Conservation (phyloP, 768 basidiomycete genomes). For the Kwoniella sp. region DNA sequence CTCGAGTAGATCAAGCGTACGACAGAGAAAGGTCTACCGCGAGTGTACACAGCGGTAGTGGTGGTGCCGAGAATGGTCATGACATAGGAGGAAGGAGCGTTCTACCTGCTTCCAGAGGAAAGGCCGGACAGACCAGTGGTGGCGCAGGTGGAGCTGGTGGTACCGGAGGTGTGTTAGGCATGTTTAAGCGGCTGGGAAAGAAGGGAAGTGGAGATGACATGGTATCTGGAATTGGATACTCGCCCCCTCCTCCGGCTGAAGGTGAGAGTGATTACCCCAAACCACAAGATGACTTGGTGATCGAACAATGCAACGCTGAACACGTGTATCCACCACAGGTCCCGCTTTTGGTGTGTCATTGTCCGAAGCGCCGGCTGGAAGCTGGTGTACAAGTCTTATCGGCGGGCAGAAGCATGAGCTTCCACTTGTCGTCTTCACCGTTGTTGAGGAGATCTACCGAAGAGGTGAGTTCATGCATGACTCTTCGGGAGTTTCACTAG, state of each 20-base stretch:
- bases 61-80: neutral
- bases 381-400: constrained; percentile 44
- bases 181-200: constrained; percentile 33
- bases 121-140: neutral
- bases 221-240: neutral
- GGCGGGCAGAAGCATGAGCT: constrained; percentile 47
- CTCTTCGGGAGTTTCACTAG: neutral
- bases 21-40: constrained; percentile 18
- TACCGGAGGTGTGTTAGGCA: constrained; percentile 32
- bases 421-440: constrained; percentile 44
- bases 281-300: too few species aligned
- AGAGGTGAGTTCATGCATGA: constrained; percentile 32
- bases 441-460: constrained; percentile 51
- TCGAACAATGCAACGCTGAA: too few species aligned
- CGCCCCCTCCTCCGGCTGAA: neutral
- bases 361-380: constrained; percentile 31
- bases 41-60: neutral
- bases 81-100: neutral
- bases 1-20: constrained; percentile 42
- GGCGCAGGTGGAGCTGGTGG: neutral
- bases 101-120: constrained; percentile 4
- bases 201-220: constrained; percentile 3
- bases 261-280: constrained; percentile 19
- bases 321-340: constrained; percentile 27
- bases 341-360: constrained; percentile 47